phyloP scores from a whole-genome alignment of 2,329 filamentous ascomycete genomes.

The Ascochyta pisi region DNA sequence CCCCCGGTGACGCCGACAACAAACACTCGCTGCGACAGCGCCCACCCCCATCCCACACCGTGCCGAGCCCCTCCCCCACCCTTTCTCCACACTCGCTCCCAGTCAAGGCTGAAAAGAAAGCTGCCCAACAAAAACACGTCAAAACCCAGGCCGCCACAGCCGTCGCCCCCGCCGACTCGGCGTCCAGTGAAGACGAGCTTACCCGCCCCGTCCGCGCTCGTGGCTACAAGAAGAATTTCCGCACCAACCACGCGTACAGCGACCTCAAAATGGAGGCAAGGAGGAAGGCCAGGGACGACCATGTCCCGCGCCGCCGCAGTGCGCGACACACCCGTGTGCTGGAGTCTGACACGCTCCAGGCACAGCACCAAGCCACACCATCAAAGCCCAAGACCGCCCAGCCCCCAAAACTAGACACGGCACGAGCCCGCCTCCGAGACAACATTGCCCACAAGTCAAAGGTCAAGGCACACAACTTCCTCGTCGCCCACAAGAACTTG shows the following conservation, averaged over 20 bases:
- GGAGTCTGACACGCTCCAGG: constrained; percentile 36
- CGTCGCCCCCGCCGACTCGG: background rate
- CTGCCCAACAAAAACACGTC: background rate
- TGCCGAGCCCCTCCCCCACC: constrained; percentile 12
- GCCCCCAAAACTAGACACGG: constrained; percentile 44
- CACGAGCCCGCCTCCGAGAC: constrained; percentile 50
- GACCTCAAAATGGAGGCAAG: constrained; percentile 45
- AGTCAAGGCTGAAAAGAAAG: background rate
- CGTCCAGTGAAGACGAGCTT: constrained; percentile 37
- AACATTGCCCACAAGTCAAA: constrained; percentile 53
- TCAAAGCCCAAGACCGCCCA: constrained; percentile 17
- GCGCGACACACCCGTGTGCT: constrained; percentile 36
- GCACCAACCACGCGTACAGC: constrained; percentile 20
- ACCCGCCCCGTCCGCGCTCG: constrained; percentile 18
- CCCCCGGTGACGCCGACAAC: constrained; percentile 1
- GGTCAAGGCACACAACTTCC: constrained; percentile 55
- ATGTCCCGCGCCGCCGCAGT: constrained; percentile 31
- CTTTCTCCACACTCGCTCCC: background rate
- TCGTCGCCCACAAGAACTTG: constrained; percentile 53
- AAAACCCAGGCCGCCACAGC: background rate
- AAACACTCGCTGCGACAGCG: constrained; percentile 19
- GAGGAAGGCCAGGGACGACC: constrained; percentile 22
- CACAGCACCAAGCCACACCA: constrained; percentile 17
- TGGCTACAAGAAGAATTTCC: constrained; percentile 20
- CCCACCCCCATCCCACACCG: constrained; percentile 8